These are phyloP conservation scores for Antitrichia curtipendula DNA, from an alignment of 225 moss, liverwort and hornwort genomes.

Conservation along the genomic window DNA sequence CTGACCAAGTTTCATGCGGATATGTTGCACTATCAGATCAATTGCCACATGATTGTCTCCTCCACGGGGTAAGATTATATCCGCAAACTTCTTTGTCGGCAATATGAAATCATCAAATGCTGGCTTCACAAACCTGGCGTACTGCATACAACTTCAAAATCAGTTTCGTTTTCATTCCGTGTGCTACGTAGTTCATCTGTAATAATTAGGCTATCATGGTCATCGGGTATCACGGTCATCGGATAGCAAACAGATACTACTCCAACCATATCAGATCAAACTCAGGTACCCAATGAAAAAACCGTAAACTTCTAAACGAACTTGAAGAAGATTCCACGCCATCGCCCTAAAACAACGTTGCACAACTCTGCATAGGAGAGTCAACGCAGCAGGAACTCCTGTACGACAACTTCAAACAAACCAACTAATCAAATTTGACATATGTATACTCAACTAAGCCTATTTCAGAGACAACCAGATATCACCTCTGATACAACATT, in stretches of 20 bases:
- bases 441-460: background rate
- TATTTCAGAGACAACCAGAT: background rate
- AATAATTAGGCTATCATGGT: background rate
- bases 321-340: background rate
- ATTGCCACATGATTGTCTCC: conserved; percentile 93
- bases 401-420: background rate
- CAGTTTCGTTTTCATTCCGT: background rate
- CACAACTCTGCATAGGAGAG: background rate
- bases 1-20: conserved; percentile 86
- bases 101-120: conserved; percentile 89
- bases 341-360: background rate
- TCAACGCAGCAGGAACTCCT: background rate
- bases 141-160: conserved; percentile 36
- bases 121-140: conserved; percentile 92
- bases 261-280: background rate
- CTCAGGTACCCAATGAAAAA: background rate
- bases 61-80: conserved; percentile 82
- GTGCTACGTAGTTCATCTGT: background rate
- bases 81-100: conserved; percentile 92
- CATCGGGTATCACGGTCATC: background rate
- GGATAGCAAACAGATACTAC: background rate
- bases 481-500: background rate
- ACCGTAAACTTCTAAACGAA: background rate
- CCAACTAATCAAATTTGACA: background rate
- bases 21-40: conserved; percentile 94